Evolutionary conservation across 2,329 filamentous ascomycete genomes (phyloP), one percentile per base, ranked within the genome.

Genomic region (Geosmithia putterillii): DNA sequence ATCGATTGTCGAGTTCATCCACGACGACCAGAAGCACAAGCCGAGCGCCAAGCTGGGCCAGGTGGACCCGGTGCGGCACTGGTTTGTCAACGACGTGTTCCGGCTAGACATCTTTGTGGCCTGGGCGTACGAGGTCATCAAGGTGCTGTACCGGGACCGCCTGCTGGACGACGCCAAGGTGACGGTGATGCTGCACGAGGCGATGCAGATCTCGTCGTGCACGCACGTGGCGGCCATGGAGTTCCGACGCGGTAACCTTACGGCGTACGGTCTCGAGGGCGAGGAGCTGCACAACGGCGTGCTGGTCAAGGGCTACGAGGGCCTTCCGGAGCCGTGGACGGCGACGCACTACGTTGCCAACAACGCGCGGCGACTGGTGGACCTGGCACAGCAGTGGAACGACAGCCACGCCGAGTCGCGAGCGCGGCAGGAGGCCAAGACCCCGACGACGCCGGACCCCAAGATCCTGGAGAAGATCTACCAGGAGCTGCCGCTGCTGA

Each of bases 281-380:
- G 83, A 88, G 49, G 65, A 74, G 42, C 60, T 92, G 25, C 69
- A 78, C 41, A 67, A 81, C 49, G 81, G 82, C 7, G 74, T 86
- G 20, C 61, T 86, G 9, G 63, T 66, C 2, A 65, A 71, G 15
- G 74, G 76, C 38, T 89, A 87, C 54, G 72, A 80, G 18, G 76
- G 72, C 10, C 69, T 95, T 8, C 76, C 83, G 0, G 80, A 86
- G 46, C 84, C 89, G 38, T 98, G 92, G 92, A 95, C 89, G 0
- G 88, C 86, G 15, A 78, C 74, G 50, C 61, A 66, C 38, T 76
- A 71, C 48, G 66, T 80, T 44, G 73, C 77, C 42, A 79, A 79
- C 56, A 81, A 80, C 47, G 54, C 70, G 12, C 75, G 76, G 54
- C 74, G 76, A 17, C 67, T 81, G 15, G 64, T 76, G 20, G 73